Conservation (phyloP, 495 filamentous ascomycete genomes). For the Tuber calosporum region DNA sequence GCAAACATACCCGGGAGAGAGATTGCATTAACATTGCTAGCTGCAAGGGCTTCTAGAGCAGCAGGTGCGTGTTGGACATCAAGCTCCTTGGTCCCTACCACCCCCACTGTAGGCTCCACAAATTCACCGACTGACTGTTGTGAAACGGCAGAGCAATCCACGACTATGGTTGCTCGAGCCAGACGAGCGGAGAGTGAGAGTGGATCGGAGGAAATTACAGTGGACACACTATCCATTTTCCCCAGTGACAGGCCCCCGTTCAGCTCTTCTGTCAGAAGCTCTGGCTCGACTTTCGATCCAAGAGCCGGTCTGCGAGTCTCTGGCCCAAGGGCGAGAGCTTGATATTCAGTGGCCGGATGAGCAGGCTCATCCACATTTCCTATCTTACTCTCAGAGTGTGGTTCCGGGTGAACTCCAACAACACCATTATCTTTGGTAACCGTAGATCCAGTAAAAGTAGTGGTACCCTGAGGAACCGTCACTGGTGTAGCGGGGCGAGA, state of each 20-base stretch:
- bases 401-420: not conserved
- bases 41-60: constrained; percentile 21
- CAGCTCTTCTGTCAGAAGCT: not conserved
- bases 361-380: not conserved
- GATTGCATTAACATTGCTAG: constrained; percentile 13
- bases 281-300: not conserved
- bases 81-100: not conserved
- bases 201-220: not conserved
- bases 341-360: not conserved
- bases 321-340: not conserved
- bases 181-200: not conserved
- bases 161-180: not conserved
- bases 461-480: not conserved
- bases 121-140: not conserved
- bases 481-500: constrained; percentile 25
- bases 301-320: not conserved
- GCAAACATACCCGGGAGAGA: constrained; percentile 17
- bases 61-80: not conserved
- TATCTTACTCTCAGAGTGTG: not conserved
- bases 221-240: not conserved
- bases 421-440: not conserved
- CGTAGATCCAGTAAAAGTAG: not conserved
- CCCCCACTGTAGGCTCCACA: not conserved
- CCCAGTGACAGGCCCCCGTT: constrained; percentile 1
- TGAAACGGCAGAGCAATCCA: not conserved